Evolutionary conservation across 345 rosid genomes (phyloP), one percentile per base, ranked within the genome.

Genomic region (Eutrema yunnanense): DNA sequence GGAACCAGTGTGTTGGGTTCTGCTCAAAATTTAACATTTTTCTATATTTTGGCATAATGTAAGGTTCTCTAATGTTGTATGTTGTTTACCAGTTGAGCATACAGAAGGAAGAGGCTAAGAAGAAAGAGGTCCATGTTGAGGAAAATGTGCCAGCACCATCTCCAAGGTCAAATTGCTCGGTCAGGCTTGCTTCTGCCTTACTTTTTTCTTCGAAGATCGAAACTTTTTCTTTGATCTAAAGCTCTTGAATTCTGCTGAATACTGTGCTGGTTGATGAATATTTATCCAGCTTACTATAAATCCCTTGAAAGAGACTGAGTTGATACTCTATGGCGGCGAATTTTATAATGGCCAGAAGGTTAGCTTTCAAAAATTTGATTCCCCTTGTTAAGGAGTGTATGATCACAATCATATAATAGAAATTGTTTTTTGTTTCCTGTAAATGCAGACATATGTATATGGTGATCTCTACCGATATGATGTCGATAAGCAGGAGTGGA

Each of bases 331-430:
- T 65, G 97, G 96, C 0, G 98, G 98, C 46, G 98, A 94, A 70
- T 94, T 89, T 79, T 89, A 94, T 85, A 91, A 94, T 38, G 97
- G 97, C 36, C 90, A 78, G 75, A 94, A 91, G 97, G 96, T 91
- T 61, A 68, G 82, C 19, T 36, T 71, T 78, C 53, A 14, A 48
- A 34, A 29, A 8, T 46, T 5, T 44, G 27, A 27, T 36, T 36
- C 9, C 41, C 16, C 34, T 16, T 66, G 60, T 68, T 44, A 42
- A 63, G 22, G 32, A 42, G 14, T 3, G 26, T 69, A 43, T 19
- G 37, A 13, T 9, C 51, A 34, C 42, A 33, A 13, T 49, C 44
- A 42, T 16, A 2, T 41, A 34, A 44, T 13, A 6, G 22, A 37
- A 67, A 10, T 14, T 69, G n/a, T 67, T 50, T 52, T 53, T 44